A percentile compares a stretch with the other conserved stretches of the same genome.
Conservation (phyloP, 768 basidiomycete species). For the Xerocomellus amylosporus region DNA sequence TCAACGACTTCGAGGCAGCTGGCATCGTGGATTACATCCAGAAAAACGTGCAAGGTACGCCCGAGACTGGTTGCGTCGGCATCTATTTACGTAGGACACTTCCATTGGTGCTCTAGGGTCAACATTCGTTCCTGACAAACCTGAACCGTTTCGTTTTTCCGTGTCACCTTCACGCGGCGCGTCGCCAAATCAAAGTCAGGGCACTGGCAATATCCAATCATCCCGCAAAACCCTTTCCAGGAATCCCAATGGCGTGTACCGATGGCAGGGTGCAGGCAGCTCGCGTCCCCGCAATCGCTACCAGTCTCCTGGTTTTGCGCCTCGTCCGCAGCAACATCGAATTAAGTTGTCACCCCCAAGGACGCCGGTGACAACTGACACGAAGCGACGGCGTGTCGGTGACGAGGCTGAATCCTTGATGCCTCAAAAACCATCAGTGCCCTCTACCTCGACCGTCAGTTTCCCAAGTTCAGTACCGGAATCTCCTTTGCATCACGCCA, state of each 20-base stretch:
- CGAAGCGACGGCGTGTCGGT: constrained; percentile 61
- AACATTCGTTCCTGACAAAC: constrained; percentile 33
- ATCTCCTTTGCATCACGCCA: constrained; percentile 30
- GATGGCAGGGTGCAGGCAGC: constrained; percentile 76
- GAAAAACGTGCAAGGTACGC: constrained; percentile 47
- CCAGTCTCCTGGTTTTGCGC: constrained; percentile 69
- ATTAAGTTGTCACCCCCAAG: constrained; percentile 43
- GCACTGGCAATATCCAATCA: constrained; percentile 22
- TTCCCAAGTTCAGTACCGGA: constrained; percentile 27
- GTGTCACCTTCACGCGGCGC: constrained; percentile 34
- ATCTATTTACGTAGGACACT: constrained; percentile 11
- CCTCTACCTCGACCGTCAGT: constrained; percentile 27
- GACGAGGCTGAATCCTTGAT: constrained; percentile 40
- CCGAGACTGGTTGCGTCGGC: constrained; percentile 5
- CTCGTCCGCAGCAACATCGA: constrained; percentile 45
- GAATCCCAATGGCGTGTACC: constrained; percentile 75
- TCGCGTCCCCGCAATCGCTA: constrained; percentile 68
- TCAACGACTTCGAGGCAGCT: constrained; percentile 52
- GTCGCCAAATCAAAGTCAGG: constrained; percentile 23
- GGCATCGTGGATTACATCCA: constrained; percentile 56
- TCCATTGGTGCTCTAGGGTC: constrained; percentile 21
- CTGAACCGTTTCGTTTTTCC: constrained; percentile 64
- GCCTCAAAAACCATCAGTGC: constrained; percentile 31
- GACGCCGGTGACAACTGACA: constrained; percentile 41
- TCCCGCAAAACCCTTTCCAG: constrained; percentile 54